Percentiles rank a stretch among this genome's conserved stretches.
Conservation (phyloP, 805 yeast species). For the Ogataea trehalophila region DNA sequence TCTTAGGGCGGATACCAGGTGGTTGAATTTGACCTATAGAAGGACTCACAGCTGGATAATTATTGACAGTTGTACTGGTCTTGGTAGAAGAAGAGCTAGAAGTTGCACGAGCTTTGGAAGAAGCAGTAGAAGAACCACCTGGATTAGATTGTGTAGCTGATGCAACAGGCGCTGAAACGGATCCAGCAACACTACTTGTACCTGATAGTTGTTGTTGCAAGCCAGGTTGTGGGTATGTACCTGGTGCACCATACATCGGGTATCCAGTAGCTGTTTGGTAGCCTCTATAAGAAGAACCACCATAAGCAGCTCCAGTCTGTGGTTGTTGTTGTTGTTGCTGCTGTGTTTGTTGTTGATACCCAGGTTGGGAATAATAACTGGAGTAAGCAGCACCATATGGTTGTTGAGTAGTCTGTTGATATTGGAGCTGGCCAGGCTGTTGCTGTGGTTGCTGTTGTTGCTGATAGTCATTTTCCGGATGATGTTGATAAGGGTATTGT, state of each 20-base stretch:
- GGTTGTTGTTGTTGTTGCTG: slow-evolving; percentile 12
- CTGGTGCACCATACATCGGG: slow-evolving; percentile 13
- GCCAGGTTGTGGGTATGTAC: slow-evolving; percentile 12
- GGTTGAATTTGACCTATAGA: slow-evolving; percentile 37
- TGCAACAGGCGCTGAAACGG: slow-evolving; percentile 8
- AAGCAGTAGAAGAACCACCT: background rate
- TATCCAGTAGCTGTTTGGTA: slow-evolving; percentile 16
- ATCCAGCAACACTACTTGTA: slow-evolving; percentile 3
- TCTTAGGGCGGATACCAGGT: slow-evolving; percentile 47
- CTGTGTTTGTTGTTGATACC: slow-evolving; percentile 16
- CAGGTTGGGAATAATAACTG: slow-evolving; percentile 15
- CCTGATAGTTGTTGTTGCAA: slow-evolving; percentile 12
- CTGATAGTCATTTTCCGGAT: slow-evolving; percentile 16
- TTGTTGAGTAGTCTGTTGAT: slow-evolving; percentile 14
- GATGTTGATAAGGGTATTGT: slow-evolving; percentile 20
- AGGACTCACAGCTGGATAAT: slow-evolving; percentile 24
- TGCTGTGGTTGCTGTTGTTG: slow-evolving; percentile 14
- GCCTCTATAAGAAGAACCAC: slow-evolving; percentile 15
- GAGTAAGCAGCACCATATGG: slow-evolving; percentile 14
- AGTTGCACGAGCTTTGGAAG: background rate
- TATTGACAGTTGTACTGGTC: slow-evolving; percentile 11
- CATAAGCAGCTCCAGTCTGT: slow-evolving; percentile 4
- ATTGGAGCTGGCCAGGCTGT: slow-evolving; percentile 13
- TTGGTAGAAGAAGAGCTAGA: background rate
- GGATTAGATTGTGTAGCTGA: slow-evolving; percentile 4